Percentiles rank a stretch among this genome's conserved stretches.
phyloP scores from a whole-genome alignment of 768 basidiomycete species.

The Tylopilus subfusipes region DNA sequence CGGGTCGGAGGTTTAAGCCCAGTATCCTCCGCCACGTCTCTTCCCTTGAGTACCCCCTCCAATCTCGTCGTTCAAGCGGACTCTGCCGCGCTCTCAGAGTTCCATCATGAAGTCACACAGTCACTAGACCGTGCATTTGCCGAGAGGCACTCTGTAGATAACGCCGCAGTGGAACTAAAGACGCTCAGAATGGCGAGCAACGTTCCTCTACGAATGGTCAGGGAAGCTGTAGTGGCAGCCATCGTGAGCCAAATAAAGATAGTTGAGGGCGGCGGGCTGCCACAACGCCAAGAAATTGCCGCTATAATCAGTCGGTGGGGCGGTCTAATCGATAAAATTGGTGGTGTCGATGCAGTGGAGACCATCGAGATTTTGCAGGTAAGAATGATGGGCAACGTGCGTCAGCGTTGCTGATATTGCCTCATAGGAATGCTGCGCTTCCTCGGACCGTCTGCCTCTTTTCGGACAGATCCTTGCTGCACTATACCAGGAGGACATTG shows the following conservation, averaged over 20 bases:
- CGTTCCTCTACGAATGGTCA: slow-evolving; percentile 79
- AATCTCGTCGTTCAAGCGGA: slow-evolving; percentile 37
- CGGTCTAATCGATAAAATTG: slow-evolving; percentile 71
- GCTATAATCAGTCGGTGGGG: slow-evolving; percentile 78
- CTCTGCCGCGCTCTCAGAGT: slow-evolving; percentile 60
- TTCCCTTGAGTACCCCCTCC: slow-evolving; percentile 40
- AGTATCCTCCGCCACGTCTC: slow-evolving; percentile 48
- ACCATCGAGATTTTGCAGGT: slow-evolving; percentile 80
- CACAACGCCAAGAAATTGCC: slow-evolving; percentile 64
- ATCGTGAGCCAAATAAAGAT: slow-evolving; percentile 72
- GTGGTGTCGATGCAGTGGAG: slow-evolving; percentile 79
- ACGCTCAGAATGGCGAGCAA: slow-evolving; percentile 97
- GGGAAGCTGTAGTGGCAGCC: slow-evolving; percentile 84
- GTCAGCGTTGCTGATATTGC: neutral
- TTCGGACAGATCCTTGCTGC: slow-evolving; percentile 86
- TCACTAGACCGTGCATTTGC: slow-evolving; percentile 90
- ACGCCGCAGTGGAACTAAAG: slow-evolving; percentile 91
- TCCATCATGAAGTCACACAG: slow-evolving; percentile 70
- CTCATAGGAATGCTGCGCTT: slow-evolving; percentile 61
- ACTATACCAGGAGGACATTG: slow-evolving; percentile 87
- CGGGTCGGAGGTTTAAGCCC: slow-evolving; percentile 31
- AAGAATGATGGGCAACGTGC: neutral
- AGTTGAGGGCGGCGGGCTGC: slow-evolving; percentile 49
- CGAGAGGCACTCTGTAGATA: slow-evolving; percentile 88
- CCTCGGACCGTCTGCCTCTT: slow-evolving; percentile 57